A percentile compares a stretch with the other conserved stretches of the same genome.
Evolutionary conservation across 2,329 filamentous ascomycete genomes (phyloP).

Genomic region (Trichoderma polysporum): DNA sequence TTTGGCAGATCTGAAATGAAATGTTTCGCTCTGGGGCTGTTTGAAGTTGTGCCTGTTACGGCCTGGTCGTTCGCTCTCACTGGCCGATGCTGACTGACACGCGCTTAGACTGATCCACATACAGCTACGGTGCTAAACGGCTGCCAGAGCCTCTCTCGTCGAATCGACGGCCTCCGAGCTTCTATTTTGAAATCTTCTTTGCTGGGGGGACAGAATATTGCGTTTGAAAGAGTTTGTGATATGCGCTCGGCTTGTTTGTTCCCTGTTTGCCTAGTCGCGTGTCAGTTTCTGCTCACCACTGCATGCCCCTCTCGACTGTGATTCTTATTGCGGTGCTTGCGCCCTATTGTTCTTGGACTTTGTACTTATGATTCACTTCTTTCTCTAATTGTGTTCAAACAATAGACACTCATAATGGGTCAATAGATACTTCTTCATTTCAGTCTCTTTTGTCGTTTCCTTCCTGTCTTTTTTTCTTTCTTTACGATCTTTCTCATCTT

Average conservation of each 20-base stretch:
- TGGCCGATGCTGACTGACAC: conserved; percentile 1
- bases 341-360: conserved; percentile 11
- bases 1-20: background rate
- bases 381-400: background rate
- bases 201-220: too few species aligned
- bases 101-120: conserved; percentile 15
- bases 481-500: background rate
- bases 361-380: background rate
- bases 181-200: background rate
- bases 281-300: background rate
- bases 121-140: background rate
- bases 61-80: background rate
- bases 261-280: background rate
- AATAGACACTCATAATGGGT: background rate
- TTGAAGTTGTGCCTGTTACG: conserved; percentile 9
- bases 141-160: background rate
- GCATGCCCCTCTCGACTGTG: background rate
- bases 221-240: conserved; percentile 1
- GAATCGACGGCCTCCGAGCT: conserved; percentile 12
- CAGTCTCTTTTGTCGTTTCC: background rate
- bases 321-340: conserved; percentile 8
- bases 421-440: background rate
- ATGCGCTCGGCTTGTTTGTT: background rate
- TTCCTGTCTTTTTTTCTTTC: background rate
- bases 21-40: background rate